Conservation (phyloP, 768 basidiomycete species). For the Mycena galopus region DNA sequence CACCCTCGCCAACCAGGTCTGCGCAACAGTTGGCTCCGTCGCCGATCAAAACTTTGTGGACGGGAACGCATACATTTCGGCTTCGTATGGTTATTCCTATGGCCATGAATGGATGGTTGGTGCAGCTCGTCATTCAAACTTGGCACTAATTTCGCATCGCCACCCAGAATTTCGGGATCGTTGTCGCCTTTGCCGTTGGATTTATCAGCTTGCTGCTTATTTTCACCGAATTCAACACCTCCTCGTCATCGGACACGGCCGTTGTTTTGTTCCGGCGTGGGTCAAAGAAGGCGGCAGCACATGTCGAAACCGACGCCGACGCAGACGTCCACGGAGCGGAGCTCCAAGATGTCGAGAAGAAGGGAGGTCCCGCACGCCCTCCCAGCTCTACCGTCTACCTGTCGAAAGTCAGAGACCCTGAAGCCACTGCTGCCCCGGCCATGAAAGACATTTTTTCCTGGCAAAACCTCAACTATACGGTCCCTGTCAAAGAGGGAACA, state of each 20-base stretch:
- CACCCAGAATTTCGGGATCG: conserved; percentile 75
- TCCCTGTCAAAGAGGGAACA: conserved; percentile 62
- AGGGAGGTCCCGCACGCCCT: not conserved
- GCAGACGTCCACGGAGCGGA: too few species aligned
- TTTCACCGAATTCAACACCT: conserved; percentile 68
- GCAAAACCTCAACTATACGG: conserved; percentile 76
- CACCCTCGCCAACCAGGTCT: conserved; percentile 76
- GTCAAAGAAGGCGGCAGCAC: conserved; percentile 41
- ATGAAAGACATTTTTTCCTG: conserved; percentile 82
- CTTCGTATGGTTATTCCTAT: conserved; percentile 63
- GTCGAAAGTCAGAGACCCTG: conserved; percentile 43
- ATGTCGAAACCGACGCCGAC: conserved; percentile 15
- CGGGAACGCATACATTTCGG: conserved; percentile 65
- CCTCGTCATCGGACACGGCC: conserved; percentile 51
- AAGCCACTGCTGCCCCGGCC: conserved; percentile 45
- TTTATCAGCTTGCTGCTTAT: conserved; percentile 68
- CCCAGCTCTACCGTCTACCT: not conserved
- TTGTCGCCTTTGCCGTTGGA: conserved; percentile 71
- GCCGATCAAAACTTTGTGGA: conserved; percentile 70
- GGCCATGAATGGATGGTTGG: conserved; percentile 60
- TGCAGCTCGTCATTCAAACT: not conserved
- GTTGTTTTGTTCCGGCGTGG: conserved; percentile 79
- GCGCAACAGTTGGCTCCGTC: conserved; percentile 75
- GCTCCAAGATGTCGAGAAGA: not conserved
- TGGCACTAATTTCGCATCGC: not conserved